Base-by-base conservation (phyloP, 805 yeast genomes). In the Candida coquimbonensis region DNA sequence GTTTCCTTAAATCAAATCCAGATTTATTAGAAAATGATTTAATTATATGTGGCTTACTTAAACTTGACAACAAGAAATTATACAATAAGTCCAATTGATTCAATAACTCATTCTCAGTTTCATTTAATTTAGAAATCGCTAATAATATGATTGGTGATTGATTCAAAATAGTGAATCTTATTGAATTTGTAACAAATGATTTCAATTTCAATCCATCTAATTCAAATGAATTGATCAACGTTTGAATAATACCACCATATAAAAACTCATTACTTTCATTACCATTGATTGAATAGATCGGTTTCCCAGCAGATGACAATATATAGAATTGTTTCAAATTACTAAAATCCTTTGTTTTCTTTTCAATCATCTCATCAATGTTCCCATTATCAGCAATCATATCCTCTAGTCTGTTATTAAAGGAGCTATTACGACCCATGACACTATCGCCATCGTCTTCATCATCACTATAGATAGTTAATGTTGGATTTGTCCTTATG, bases 231-330 rank as follows among this genome's bases (percentile, higher is more conserved):
- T 83, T 77, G 9, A 87, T 74, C 7, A 89, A 76, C 0, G 96
- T 87, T 52, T 89, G 90, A 3, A 89, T 74, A 2, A 89, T 69
- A 1, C 95, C 96, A 68, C 83, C 78, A 55, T 83, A 83, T 7
- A 43, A 35, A 17, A 45, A 90, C 2, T 78, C 67, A 2, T 93
- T 95, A 59, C 81, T 78, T 13, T 44, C 40, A 13, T 45, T 45
- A 36, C 29, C 25, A 21, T 29, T 38, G 19, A 33, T 69, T 2
- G 95, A 78, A 62, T 83, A 89, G 7, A 89, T 82, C 2, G 95
- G 95, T 60, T 89, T 89, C 0, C 96, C 96, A 1, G 96, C 95
- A 2, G 81, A 68, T 0, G 95, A 85, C 9, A 89, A 67, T 4
- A 89, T 77, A 53, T 87, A 83, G 57, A 83, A 86, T 49, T 88